Evolutionary conservation across 192 early-diverging fungal genomes (phyloP), one percentile per base, ranked within the genome.

Genomic region (Gamsiella multidivaricata): DNA sequence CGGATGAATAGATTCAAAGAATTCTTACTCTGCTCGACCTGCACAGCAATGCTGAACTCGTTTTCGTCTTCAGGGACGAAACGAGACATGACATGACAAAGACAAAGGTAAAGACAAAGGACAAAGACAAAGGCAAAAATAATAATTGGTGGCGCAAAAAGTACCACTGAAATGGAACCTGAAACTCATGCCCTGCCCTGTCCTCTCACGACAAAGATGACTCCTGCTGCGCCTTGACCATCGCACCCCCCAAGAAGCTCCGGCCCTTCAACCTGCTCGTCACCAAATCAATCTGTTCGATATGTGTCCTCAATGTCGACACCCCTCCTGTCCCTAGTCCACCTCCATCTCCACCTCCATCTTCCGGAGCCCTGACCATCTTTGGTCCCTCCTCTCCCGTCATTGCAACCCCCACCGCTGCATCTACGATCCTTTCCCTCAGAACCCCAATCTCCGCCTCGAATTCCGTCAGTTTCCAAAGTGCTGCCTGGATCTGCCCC

Each of bases 381-480:
- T 0, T 20, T 54, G 64, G 34, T 2, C 46, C 52, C 0, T 28
- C 32, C 5, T 55, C 54, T 31, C 1, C 53, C 3, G 34, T 8
- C 20, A 32, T 9, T n/a, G 15, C 45, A 5, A 5, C 61, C 12
- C 42, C 55, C 0, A 82, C 42, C 25, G 53, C 34, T 0, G 84
- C 84, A 17, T 54, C 60, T 0, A 82, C 68, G 3, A 85, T 71
- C 46, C 81, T 79, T 18, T 83, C 67, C 20, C 86, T 52, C 33
- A 88, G 54, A 33, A 84, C 71, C 32, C 84, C 83, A 28, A 88
- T 67, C 67, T 88, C 86, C 37, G 82, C 70, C 57, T 88, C 84
- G 57, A 86, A 84, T 1, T 81, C 72, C 2, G 83, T 81, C 70
- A 88, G 57, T 41, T 82, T 64, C 60, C 71, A 82, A 17, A 86